phyloP scores from a whole-genome alignment of 345 rosid species.

The Noccaea caerulescens region DNA sequence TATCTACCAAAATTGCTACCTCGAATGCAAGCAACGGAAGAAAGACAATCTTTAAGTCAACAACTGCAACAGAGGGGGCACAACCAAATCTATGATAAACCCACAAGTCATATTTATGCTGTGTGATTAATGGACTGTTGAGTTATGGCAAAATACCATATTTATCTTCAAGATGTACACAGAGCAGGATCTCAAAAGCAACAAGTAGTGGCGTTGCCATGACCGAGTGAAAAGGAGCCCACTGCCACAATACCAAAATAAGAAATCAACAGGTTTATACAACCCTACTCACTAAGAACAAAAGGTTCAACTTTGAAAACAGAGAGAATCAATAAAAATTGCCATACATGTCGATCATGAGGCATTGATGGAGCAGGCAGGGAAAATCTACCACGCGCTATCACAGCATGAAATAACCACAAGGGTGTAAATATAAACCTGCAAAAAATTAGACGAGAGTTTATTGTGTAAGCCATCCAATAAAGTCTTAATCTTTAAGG shows the following conservation, averaged over 20 bases:
- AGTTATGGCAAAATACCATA: constrained; percentile 51
- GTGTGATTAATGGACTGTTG: background rate
- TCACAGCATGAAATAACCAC: constrained; percentile 83
- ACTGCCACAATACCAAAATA: constrained; percentile 58
- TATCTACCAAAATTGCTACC: constrained; percentile 74
- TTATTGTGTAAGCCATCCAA: background rate
- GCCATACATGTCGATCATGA: constrained; percentile 73
- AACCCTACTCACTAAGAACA: constrained; percentile 1
- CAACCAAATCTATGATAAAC: constrained; percentile 22
- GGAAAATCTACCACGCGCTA: constrained; percentile 88
- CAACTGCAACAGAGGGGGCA: constrained; percentile 58
- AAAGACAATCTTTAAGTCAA: constrained; percentile 79
- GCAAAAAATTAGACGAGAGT: constrained; percentile 11
- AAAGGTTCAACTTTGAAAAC: constrained; percentile 10
- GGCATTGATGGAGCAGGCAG: constrained; percentile 92
- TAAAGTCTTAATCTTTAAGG: background rate
- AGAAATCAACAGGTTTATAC: background rate
- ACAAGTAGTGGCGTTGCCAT: constrained; percentile 80
- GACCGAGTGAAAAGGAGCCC: constrained; percentile 87
- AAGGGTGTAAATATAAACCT: constrained; percentile 79
- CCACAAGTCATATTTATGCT: background rate
- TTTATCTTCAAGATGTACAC: constrained; percentile 67
- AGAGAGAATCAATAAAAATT: background rate
- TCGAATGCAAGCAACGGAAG: constrained; percentile 76
- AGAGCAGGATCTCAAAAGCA: constrained; percentile 84